A percentile compares a stretch with the other conserved stretches of the same genome.
Conservation (phyloP, 2,329 filamentous ascomycete genomes). For the Fusarium foetens region DNA sequence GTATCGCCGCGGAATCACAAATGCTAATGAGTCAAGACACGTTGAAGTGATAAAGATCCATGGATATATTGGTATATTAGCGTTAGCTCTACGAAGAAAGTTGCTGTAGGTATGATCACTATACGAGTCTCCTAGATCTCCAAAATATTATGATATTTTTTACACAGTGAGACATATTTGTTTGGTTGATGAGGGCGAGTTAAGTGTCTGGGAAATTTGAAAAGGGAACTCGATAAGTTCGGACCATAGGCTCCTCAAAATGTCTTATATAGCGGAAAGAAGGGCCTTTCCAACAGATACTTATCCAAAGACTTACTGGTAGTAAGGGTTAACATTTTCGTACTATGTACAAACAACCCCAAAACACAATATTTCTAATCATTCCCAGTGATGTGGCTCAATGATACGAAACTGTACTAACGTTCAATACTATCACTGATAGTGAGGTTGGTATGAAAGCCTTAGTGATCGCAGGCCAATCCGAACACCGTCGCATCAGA, state of each 20-base stretch:
- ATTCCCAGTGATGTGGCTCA: neutral
- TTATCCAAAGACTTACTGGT: neutral
- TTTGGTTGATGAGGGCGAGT: neutral
- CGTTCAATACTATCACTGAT: neutral
- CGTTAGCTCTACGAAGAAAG: neutral
- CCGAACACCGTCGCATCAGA: neutral
- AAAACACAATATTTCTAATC: neutral
- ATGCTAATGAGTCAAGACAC: neutral
- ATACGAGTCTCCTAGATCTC: neutral
- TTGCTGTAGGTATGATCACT: neutral
- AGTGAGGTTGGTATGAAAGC: neutral
- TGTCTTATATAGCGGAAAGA: neutral
- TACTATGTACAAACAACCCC: neutral
- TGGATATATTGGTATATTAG: neutral
- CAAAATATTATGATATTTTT: neutral
- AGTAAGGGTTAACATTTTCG: neutral
- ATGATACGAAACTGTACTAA: neutral
- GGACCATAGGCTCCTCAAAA: neutral
- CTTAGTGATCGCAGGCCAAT: neutral
- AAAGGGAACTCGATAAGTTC: neutral
- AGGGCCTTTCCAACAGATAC: neutral
- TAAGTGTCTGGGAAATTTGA: neutral
- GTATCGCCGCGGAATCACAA: slow-evolving; percentile 12
- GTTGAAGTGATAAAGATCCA: neutral
- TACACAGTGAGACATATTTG: neutral